Evolutionary conservation across 257 asterid genomes (phyloP), one percentile per base, ranked within the genome.

Genomic region (Capsicum baccatum): DNA sequence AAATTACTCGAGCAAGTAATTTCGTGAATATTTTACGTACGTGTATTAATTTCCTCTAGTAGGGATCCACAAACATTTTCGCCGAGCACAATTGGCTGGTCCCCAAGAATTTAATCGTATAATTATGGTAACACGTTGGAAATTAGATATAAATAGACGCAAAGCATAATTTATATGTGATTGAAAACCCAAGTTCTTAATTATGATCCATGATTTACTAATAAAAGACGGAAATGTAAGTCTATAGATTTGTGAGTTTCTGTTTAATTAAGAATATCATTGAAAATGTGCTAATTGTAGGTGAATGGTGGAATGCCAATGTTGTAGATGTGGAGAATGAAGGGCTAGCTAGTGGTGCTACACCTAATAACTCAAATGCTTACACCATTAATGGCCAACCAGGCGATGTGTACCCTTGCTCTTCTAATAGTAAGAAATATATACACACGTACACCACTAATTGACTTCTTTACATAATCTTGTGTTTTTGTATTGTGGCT

Each of bases 271-370:
- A 47, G 35, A 42, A 2, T 17, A 10, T n/a, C 4, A 6, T 67
- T 19, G 17, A 16, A 9, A 62, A 37, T 35, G 21, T 79, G 48
- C 5, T 79, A 26, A 26, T 26, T 79, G 39, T 58, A 79, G 83
- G 83, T 58, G 71, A 80, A 37, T 80, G 83, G 83, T 80, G 83
- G 83, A 80, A 80, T 8, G 73, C 83, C 57, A 80, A 80, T 63
- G 71, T 59, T 8, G 83, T 59, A 4, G 83, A 80, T 47, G 73
- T 80, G 71, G 83, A 80, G 58, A 80, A 59, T 21, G 70, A 80
- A 80, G 83, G 70, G 42, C 83, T 58, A 21, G 37, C 83, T 35
- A 80, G 6, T n/a, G 83, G 83, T 5, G 69, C 42, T 63, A 19
- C 71, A 57, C 71, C 71, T 35, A 80, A 63, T 6, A 80, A 80